phyloP scores from a whole-genome alignment of 2,329 filamentous ascomycete genomes.

The Annulohypoxylon truncatum region DNA sequence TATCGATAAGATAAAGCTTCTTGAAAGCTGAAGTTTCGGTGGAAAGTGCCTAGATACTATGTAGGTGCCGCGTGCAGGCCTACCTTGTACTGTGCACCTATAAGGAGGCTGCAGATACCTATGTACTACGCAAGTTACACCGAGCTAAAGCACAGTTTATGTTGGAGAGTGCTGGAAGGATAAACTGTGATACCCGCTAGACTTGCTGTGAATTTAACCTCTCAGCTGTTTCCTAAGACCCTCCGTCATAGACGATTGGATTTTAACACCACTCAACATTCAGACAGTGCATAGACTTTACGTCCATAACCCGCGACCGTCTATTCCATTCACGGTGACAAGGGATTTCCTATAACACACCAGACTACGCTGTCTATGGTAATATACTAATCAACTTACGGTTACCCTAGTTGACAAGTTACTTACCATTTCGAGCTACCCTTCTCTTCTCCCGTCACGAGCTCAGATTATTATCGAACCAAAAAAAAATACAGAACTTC shows the following conservation, averaged over 20 bases:
- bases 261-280: not conserved
- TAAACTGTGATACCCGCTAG: not conserved
- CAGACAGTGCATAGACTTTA: not conserved
- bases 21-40: too few relatives aligned
- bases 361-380: not conserved
- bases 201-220: not conserved
- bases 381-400: not conserved
- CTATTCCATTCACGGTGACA: not conserved
- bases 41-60: too few relatives aligned
- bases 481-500: not conserved
- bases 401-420: not conserved
- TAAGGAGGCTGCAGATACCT: too few relatives aligned
- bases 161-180: not conserved
- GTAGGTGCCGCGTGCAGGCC: not conserved
- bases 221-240: not conserved
- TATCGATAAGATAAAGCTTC: constrained; percentile 45
- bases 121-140: not conserved
- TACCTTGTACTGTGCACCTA: too few relatives aligned
- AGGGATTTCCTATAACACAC: not conserved
- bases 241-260: not conserved
- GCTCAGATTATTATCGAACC: not conserved
- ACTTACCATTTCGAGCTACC: not conserved
- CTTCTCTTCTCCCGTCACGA: constrained; percentile 1
- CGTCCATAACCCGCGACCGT: not conserved
- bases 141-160: not conserved